phyloP scores from a whole-genome alignment of 2,329 filamentous ascomycete genomes.

The Graphiopsis chlorocephala region DNA sequence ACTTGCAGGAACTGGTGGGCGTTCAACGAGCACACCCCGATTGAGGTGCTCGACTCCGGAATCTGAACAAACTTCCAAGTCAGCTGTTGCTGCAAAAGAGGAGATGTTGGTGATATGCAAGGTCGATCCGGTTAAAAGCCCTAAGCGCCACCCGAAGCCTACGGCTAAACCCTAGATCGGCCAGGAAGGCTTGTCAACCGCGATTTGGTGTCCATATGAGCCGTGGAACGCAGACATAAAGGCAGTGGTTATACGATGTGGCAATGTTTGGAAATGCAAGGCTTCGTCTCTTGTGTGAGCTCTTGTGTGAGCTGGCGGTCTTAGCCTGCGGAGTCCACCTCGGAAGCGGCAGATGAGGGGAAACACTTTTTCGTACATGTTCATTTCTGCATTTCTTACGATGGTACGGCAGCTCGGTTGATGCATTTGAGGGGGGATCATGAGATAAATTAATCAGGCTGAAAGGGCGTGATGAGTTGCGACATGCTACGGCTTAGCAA shows the following conservation, averaged over 20 bases:
- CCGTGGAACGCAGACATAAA: background rate
- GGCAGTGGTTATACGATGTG: background rate
- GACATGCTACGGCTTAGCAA: background rate
- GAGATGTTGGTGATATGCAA: background rate
- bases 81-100: background rate
- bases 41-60: conserved; percentile 2
- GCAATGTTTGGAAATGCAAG: background rate
- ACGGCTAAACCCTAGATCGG: conserved; percentile 9
- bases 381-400: background rate
- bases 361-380: background rate
- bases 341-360: background rate
- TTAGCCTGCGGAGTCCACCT: background rate
- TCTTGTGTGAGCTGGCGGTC: background rate
- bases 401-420: conserved; percentile 1
- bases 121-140: conserved; percentile 11
- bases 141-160: conserved; percentile 9
- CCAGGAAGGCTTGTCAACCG: background rate
- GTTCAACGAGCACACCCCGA: conserved; percentile 12
- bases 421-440: background rate
- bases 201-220: background rate
- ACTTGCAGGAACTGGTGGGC: conserved; percentile 49
- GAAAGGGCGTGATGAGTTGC: background rate
- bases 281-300: background rate
- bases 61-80: background rate
- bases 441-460: conserved; percentile 9